These are phyloP conservation scores for Populus hybrid DNA, from an alignment of 441 rosid genomes.

Conservation along the genomic window DNA sequence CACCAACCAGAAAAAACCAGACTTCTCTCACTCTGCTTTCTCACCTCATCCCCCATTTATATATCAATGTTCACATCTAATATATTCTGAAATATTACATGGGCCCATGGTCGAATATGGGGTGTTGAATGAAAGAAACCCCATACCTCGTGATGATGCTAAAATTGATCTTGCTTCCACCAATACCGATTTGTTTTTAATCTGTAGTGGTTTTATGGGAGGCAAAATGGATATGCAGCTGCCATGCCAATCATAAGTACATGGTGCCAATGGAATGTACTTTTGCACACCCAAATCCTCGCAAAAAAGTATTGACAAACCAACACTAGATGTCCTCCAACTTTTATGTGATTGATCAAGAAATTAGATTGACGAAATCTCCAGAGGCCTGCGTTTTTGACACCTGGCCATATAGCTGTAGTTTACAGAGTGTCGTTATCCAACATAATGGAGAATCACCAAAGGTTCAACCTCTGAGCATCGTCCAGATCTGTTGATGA, in stretches of 20 bases:
- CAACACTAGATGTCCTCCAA: constrained; percentile 8
- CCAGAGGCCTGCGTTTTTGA: constrained; percentile 1
- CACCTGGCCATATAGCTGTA: constrained; percentile 24
- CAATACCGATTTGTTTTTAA: constrained; percentile 18
- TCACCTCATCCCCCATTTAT: not conserved
- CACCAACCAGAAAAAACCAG: constrained; percentile 27
- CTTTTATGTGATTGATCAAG: not conserved
- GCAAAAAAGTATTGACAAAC: constrained; percentile 28
- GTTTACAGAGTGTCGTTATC: not conserved
- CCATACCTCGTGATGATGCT: constrained; percentile 21
- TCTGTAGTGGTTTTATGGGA: not conserved
- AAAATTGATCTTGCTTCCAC: constrained; percentile 18
- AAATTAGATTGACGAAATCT: constrained; percentile 26
- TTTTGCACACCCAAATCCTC: constrained; percentile 16
- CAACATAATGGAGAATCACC: constrained; percentile 8
- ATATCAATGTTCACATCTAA: not conserved
- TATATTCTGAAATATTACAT: not conserved
- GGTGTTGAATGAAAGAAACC: constrained; percentile 29
- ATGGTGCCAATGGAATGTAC: constrained; percentile 34
- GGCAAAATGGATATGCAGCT: not conserved
- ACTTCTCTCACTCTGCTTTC: constrained; percentile 13
- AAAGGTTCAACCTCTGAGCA: not conserved
- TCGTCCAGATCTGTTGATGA: constrained; percentile 16
- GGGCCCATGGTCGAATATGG: constrained; percentile 20
- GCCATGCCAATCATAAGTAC: constrained; percentile 31